Conservation (phyloP, 2,329 filamentous ascomycete species). For the Cadophora luteo-olivacea region DNA sequence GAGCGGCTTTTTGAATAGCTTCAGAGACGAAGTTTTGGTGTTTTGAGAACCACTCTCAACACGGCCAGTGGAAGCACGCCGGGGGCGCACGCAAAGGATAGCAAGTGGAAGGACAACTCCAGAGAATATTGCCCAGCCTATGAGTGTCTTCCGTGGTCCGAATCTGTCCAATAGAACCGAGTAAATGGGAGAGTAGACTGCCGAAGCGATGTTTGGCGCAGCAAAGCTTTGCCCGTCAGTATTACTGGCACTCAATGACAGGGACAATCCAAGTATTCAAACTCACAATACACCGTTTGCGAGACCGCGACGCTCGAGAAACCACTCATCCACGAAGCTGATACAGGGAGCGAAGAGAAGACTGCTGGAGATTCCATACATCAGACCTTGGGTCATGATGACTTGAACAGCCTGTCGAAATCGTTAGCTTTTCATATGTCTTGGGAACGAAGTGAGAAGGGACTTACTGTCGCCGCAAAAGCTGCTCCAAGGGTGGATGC, state of each 20-base stretch:
- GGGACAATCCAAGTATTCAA: neutral
- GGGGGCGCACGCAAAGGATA: neutral
- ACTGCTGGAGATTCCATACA: neutral
- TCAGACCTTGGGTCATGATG: neutral
- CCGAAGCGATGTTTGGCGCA: neutral
- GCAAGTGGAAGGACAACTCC: neutral
- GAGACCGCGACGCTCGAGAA: neutral
- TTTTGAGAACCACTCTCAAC: neutral
- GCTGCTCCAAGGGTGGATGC: neutral
- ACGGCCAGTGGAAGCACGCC: neutral
- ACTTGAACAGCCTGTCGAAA: neutral
- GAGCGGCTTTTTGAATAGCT: neutral
- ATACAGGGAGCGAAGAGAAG: constrained; percentile 5
- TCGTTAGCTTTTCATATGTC: neutral
- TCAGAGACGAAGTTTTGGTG: neutral
- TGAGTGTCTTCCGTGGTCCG: neutral
- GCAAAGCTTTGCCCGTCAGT: neutral
- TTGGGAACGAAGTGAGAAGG: neutral
- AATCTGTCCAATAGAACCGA: neutral
- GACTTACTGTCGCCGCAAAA: neutral
- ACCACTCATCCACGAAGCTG: constrained; percentile 1
- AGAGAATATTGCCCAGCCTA: neutral
- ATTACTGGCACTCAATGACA: neutral
- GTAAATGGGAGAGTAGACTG: neutral
- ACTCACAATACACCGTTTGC: neutral